Evolutionary conservation across 805 yeast genomes (phyloP).

Genomic region (Teunomyces tritomae): DNA sequence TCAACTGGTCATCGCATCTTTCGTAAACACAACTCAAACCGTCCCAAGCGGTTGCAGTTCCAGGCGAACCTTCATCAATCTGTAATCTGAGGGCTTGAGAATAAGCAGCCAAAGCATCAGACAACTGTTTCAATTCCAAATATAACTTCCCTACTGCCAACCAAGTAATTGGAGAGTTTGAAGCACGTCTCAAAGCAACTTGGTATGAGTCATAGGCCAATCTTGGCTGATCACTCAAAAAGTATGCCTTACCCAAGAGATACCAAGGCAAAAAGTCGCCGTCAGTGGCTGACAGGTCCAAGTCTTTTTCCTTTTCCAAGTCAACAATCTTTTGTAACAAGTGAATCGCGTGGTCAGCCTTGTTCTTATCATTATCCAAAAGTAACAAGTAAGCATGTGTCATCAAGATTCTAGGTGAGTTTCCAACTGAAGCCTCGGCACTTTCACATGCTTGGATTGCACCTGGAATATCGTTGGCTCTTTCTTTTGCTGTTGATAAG

Average conservation of each 20-base stretch:
- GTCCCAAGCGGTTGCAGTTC: conserved; percentile 63
- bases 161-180: conserved; percentile 61
- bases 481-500: conserved; percentile 48
- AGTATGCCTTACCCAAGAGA: conserved; percentile 52
- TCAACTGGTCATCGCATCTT: conserved; percentile 57
- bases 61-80: conserved; percentile 44
- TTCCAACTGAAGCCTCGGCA: conserved; percentile 45
- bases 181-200: conserved; percentile 51
- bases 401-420: conserved; percentile 42
- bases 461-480: conserved; percentile 47
- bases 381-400: conserved; percentile 51
- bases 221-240: conserved; percentile 44
- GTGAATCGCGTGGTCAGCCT: conserved; percentile 35
- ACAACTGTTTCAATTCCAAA: conserved; percentile 54
- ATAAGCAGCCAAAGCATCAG: conserved; percentile 66
- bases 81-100: conserved; percentile 60
- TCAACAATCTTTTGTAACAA: conserved; percentile 33
- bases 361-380: conserved; percentile 19
- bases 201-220: conserved; percentile 57
- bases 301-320: conserved; percentile 17
- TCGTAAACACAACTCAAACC: conserved; percentile 62
- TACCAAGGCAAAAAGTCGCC: conserved; percentile 61
- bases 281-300: conserved; percentile 12
- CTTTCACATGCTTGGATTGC: conserved; percentile 51
- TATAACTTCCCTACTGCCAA: conserved; percentile 62